Conservation (phyloP, 345 rosid genomes). For the Brassica carinata region DNA sequence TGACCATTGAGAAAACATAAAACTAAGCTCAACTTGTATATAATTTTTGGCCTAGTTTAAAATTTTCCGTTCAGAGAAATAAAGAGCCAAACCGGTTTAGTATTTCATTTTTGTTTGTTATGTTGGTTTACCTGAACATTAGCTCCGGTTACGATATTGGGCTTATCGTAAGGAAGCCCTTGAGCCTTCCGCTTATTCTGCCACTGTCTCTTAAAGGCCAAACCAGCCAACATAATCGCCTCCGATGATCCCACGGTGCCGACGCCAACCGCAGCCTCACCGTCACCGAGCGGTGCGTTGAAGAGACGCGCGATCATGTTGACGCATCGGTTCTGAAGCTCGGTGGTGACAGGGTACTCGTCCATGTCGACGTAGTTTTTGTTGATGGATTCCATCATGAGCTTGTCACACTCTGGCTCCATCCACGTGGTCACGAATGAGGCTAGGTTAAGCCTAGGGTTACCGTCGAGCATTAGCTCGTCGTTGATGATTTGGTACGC, state of each 20-base stretch:
- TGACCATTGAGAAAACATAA: background rate
- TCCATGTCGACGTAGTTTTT: slow-evolving; percentile 71
- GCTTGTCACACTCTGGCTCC: slow-evolving; percentile 76
- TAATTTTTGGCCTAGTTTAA: background rate
- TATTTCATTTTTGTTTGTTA: background rate
- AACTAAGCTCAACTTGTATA: background rate
- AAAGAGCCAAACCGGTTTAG: background rate
- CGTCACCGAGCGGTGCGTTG: slow-evolving; percentile 53
- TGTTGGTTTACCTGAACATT: slow-evolving; percentile 53
- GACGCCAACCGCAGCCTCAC: slow-evolving; percentile 60
- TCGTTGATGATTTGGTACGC: slow-evolving; percentile 66
- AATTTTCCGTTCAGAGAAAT: background rate
- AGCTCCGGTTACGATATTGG: slow-evolving; percentile 69
- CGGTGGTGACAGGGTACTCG: slow-evolving; percentile 68
- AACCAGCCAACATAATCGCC: slow-evolving; percentile 67
- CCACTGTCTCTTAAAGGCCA: slow-evolving; percentile 66
- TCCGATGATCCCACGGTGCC: slow-evolving; percentile 70
- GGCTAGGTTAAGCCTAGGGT: slow-evolving; percentile 62
- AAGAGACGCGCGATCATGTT: slow-evolving; percentile 47
- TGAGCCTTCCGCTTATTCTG: slow-evolving; percentile 58
- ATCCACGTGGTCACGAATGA: slow-evolving; percentile 71
- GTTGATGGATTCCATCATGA: slow-evolving; percentile 64
- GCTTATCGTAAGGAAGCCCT: slow-evolving; percentile 59
- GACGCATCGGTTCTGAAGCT: slow-evolving; percentile 59
- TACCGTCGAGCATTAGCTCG: slow-evolving; percentile 67